Percentiles rank a stretch among this genome's conserved stretches.
These are phyloP conservation scores for Candida smagusa DNA, from an alignment of 1,139 yeast species.

Conservation along the genomic window DNA sequence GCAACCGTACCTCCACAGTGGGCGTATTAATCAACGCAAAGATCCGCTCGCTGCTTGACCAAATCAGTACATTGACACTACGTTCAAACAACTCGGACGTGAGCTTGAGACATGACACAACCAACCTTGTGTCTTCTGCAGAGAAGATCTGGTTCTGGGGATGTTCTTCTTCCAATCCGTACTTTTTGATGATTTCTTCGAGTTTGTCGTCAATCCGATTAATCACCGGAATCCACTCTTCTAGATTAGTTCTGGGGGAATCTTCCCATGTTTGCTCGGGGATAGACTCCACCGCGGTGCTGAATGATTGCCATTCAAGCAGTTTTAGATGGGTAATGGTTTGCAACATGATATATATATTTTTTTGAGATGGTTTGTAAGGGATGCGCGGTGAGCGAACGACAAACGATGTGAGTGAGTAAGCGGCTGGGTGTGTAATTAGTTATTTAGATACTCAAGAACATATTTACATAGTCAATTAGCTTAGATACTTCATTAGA, in stretches of 20 bases:
- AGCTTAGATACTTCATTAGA: too few species aligned
- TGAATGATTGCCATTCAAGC: constrained; percentile 24
- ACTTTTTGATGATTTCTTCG: constrained; percentile 50
- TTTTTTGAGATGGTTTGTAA: too few species aligned
- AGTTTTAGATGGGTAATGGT: constrained; percentile 31
- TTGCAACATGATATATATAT: background rate
- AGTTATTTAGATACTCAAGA: too few species aligned
- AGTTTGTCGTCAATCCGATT: constrained; percentile 72
- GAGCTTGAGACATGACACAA: constrained; percentile 57
- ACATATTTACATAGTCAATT: too few species aligned
- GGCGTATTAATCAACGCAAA: constrained; percentile 58
- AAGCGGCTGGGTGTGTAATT: too few species aligned
- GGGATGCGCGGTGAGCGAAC: too few species aligned
- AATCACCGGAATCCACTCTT: constrained; percentile 74
- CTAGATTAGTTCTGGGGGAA: constrained; percentile 68
- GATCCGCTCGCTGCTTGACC: constrained; percentile 64
- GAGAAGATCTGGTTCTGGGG: constrained; percentile 46
- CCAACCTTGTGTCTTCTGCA: constrained; percentile 41
- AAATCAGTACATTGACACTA: constrained; percentile 65
- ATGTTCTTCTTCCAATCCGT: constrained; percentile 49
- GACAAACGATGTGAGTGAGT: too few species aligned
- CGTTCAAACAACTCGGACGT: constrained; percentile 64
- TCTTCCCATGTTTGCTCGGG: constrained; percentile 42
- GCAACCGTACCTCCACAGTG: constrained; percentile 56
- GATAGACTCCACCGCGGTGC: constrained; percentile 21